Evolutionary conservation across 768 basidiomycete genomes (phyloP).

Genomic region (Lactarius psammicola): DNA sequence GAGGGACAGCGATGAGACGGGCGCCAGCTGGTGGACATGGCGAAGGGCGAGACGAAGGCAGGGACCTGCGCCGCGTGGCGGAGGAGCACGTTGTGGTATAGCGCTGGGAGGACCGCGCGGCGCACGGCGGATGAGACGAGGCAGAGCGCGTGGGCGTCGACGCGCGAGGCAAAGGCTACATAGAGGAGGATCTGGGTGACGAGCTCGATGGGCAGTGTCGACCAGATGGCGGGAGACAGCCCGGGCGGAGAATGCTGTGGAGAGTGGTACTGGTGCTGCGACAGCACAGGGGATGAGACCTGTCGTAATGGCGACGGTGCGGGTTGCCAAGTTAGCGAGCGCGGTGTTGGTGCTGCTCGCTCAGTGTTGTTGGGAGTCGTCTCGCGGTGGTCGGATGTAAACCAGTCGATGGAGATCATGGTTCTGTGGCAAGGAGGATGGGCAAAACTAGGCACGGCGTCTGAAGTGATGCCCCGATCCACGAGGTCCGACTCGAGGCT

Average conservation of each 20-base stretch:
- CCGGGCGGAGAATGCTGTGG: conserved; percentile 4
- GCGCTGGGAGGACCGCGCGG: conserved; percentile 26
- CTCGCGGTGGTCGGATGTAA: conserved; percentile 10
- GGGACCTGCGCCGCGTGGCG: conserved; percentile 27
- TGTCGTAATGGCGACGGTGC: conserved; percentile 22
- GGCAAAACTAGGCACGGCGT: neutral
- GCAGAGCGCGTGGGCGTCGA: conserved; percentile 25
- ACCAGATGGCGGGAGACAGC: conserved; percentile 18
- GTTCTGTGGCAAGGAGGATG: neutral
- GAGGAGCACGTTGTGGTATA: conserved; percentile 28
- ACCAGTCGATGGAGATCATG: conserved; percentile 19
- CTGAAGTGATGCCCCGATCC: neutral
- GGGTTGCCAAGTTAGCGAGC: conserved; percentile 25
- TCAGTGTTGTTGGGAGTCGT: conserved; percentile 4
- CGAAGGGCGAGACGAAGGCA: conserved; percentile 27
- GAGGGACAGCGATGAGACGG: neutral
- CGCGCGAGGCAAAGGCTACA: conserved; percentile 24
- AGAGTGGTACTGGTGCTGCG: neutral
- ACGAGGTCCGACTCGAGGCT: conserved; percentile 16
- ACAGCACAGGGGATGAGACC: neutral
- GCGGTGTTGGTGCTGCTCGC: conserved; percentile 3
- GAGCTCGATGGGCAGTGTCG: conserved; percentile 26
- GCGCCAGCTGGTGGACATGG: conserved; percentile 5
- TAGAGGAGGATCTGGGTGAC: conserved; percentile 25
- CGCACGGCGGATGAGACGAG: conserved; percentile 30